Evolutionary conservation across 495 filamentous ascomycete species (phyloP), one percentile per base, ranked within the genome.

Genomic region (Lophiotrema nucula): DNA sequence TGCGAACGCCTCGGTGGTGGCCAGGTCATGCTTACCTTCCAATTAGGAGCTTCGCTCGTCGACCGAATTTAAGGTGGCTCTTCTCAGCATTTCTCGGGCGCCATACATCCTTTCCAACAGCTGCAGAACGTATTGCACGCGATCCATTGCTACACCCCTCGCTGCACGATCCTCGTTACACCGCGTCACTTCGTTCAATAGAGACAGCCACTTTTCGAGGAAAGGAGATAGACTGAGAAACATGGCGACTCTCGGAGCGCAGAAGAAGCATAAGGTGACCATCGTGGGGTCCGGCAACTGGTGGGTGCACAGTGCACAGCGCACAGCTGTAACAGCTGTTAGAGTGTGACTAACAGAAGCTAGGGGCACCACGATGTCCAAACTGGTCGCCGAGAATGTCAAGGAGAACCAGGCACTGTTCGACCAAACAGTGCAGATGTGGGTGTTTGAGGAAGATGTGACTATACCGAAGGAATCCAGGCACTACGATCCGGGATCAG

Each of bases 251-350:
- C 54, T 73, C 18, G 70, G 63, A 25, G 42, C 59, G 16, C 46
- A 56, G 59, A 84, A 81, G 73, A 93, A 89, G 73, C 95, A 97
- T 81, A 96, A 91, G 79, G 88, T 99, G 62, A 87, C 89, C 19
- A 84, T 99, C 26, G 82, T 99, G 25, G 95, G 95, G 38, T 96
- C 90, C 47, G 95, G 95, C 58, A 99, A 99, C 72, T 99, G 95
- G 92, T 91, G 78, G 58, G 79, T 64, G 19, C 48, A 48, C 47
- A 4, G 5, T 21, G 4, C 22, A n/a, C 2, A 3, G 13, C 4
- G 8, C 43, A 12, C 16, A 19, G 4, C 15, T 12, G n/a, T n/a
- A n/a, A n/a, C n/a, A n/a, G n/a, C n/a, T n/a, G n/a, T n/a, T n/a
- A n/a, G n/a, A n/a, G n/a, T n/a, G 1, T 8, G 4, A 28, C 25